Conservation (phyloP, 495 filamentous ascomycete species). For the Neurospora sublineolata region DNA sequence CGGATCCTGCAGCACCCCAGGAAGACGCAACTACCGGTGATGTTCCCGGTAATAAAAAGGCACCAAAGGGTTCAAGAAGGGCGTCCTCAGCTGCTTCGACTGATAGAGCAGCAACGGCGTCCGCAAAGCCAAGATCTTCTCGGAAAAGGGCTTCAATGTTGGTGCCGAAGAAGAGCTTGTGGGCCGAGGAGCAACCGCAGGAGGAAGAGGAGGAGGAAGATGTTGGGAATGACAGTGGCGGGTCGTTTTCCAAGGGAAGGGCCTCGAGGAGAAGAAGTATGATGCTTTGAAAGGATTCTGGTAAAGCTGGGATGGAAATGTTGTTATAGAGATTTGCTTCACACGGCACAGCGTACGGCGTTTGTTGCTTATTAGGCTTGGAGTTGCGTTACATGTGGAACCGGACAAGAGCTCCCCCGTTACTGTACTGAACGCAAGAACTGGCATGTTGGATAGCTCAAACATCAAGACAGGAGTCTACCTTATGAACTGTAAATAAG, state of each 20-base stretch:
- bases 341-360: not conserved
- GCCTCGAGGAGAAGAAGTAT: constrained; percentile 38
- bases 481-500: not conserved
- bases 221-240: not conserved
- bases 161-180: constrained; percentile 22
- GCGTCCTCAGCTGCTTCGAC: constrained; percentile 3
- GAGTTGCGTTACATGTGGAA: not conserved
- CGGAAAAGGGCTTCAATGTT: constrained; percentile 33
- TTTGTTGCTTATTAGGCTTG: not conserved
- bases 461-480: not conserved
- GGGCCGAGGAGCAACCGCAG: not conserved
- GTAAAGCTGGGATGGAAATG: not conserved
- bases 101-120: not conserved
- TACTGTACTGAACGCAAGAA: not conserved
- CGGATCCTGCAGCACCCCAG: constrained; percentile 3
- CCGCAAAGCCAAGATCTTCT: constrained; percentile 9
- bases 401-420: not conserved
- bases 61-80: constrained; percentile 3
- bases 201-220: constrained; percentile 6
- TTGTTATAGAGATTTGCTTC: not conserved
- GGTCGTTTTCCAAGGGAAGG: constrained; percentile 4
- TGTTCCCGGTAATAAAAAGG: not conserved
- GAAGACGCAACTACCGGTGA: not conserved
- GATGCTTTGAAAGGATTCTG: constrained; percentile 38
- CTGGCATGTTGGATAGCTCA: not conserved